A percentile compares a stretch with the other conserved stretches of the same genome.
These are phyloP conservation scores for Neurospora pannonica DNA, from an alignment of 495 filamentous ascomycete genomes.

Conservation along the genomic window DNA sequence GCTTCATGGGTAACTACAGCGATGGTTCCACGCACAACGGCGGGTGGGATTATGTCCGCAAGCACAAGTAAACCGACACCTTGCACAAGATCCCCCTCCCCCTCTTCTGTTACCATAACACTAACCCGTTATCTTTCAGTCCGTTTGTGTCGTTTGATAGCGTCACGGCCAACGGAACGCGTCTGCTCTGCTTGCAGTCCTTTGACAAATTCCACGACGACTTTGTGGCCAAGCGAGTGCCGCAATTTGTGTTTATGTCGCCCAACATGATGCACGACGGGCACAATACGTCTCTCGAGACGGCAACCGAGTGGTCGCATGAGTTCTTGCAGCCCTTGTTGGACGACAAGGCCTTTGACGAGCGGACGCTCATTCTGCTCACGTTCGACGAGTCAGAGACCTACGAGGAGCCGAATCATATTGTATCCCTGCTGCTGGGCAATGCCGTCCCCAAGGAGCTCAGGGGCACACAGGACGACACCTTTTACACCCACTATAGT, in stretches of 20 bases:
- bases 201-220: slow-evolving; percentile 49
- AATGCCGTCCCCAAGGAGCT: slow-evolving; percentile 48
- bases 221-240: slow-evolving; percentile 45
- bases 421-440: slow-evolving; percentile 55
- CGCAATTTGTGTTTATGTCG: slow-evolving; percentile 58
- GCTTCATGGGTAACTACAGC: slow-evolving; percentile 52
- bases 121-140: slow-evolving; percentile 13
- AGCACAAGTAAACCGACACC: slow-evolving; percentile 47
- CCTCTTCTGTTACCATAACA: not conserved
- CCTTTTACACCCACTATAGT: slow-evolving; percentile 66
- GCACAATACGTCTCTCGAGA: slow-evolving; percentile 54
- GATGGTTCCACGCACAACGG: slow-evolving; percentile 35
- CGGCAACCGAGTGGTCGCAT: slow-evolving; percentile 49
- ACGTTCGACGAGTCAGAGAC: slow-evolving; percentile 58
- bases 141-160: slow-evolving; percentile 43
- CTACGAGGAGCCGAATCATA: slow-evolving; percentile 47
- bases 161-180: slow-evolving; percentile 39
- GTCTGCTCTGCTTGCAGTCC: slow-evolving; percentile 49
- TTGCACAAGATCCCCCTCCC: not conserved
- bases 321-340: slow-evolving; percentile 51
- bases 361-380: slow-evolving; percentile 53
- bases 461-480: slow-evolving; percentile 51
- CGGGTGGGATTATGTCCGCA: slow-evolving; percentile 56
- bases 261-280: slow-evolving; percentile 67
- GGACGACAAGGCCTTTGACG: slow-evolving; percentile 47